Conservation (phyloP, 257 asterid genomes). For the Solanum dulcamara region DNA sequence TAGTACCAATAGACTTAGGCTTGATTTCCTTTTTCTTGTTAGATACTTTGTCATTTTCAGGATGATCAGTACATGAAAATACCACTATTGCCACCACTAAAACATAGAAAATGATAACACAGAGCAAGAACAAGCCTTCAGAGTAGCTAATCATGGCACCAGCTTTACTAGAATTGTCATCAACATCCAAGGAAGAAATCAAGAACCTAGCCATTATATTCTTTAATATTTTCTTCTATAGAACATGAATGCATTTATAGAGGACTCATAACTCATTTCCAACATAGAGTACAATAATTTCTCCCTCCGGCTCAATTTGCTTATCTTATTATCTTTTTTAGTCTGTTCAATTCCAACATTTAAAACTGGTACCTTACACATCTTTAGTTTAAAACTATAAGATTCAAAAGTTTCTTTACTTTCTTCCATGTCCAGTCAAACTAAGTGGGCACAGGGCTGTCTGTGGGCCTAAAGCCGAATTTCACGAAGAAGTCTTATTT, state of each 20-base stretch:
- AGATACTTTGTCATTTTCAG: neutral
- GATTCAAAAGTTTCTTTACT: too few species aligned
- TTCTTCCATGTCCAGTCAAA: neutral
- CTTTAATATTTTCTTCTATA: neutral
- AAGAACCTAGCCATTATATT: slow-evolving; percentile 1
- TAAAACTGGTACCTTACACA: too few species aligned
- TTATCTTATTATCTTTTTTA: neutral
- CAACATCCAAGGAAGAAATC: neutral
- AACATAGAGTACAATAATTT: neutral
- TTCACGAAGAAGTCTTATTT: too few species aligned
- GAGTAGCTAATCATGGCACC: neutral
- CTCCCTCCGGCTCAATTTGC: neutral
- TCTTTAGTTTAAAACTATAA: neutral
- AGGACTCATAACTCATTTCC: neutral
- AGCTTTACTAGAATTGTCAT: neutral
- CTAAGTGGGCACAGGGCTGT: too few species aligned
- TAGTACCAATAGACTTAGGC: neutral
- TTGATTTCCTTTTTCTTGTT: neutral
- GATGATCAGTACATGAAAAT: neutral
- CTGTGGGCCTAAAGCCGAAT: too few species aligned
- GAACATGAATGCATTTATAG: neutral
- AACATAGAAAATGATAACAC: neutral
- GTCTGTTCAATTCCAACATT: neutral
- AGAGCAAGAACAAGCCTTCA: neutral
- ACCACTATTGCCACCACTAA: neutral